Conservation (phyloP, 495 filamentous ascomycete species). For the Penicillium bovifimosum region DNA sequence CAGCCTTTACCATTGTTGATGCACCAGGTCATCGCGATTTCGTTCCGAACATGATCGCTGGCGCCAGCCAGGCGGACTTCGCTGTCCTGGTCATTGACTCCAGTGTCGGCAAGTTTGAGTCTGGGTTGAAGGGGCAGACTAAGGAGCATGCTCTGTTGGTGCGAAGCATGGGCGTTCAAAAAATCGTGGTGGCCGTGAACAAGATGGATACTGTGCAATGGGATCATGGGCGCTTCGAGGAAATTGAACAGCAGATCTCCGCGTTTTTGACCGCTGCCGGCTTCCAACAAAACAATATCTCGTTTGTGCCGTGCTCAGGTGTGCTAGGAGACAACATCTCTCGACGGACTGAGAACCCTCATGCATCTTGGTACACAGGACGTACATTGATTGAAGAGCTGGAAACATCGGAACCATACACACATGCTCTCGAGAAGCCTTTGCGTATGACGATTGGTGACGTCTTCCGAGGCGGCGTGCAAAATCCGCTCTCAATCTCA, state of each 20-base stretch:
- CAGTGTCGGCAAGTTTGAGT: constrained; percentile 81
- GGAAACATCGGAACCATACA: constrained; percentile 68
- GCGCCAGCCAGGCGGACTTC: constrained; percentile 92
- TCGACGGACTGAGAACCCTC: constrained; percentile 48
- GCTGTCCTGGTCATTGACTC: constrained; percentile 93
- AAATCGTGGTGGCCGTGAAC: constrained; percentile 85
- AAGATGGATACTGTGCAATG: constrained; percentile 85
- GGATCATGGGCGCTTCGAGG: constrained; percentile 73
- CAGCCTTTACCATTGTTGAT: constrained; percentile 89
- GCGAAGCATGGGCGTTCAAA: constrained; percentile 85
- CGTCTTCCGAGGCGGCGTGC: constrained; percentile 70
- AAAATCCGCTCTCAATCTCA: constrained; percentile 70
- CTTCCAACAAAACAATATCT: constrained; percentile 71
- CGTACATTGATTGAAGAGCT: constrained; percentile 75
- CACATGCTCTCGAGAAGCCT: constrained; percentile 69
- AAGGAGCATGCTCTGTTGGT: constrained; percentile 88
- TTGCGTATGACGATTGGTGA: constrained; percentile 80
- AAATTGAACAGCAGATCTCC: constrained; percentile 77
- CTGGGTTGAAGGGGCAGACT: constrained; percentile 88
- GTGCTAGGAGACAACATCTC: constrained; percentile 83
- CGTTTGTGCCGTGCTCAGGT: constrained; percentile 85
- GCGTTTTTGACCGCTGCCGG: constrained; percentile 77
- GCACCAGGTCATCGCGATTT: constrained; percentile 94
- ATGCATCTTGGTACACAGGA: constrained; percentile 72
- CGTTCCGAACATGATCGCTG: constrained; percentile 98